Conservation (phyloP, 2,329 filamentous ascomycete species). For the Periconia sp. region DNA sequence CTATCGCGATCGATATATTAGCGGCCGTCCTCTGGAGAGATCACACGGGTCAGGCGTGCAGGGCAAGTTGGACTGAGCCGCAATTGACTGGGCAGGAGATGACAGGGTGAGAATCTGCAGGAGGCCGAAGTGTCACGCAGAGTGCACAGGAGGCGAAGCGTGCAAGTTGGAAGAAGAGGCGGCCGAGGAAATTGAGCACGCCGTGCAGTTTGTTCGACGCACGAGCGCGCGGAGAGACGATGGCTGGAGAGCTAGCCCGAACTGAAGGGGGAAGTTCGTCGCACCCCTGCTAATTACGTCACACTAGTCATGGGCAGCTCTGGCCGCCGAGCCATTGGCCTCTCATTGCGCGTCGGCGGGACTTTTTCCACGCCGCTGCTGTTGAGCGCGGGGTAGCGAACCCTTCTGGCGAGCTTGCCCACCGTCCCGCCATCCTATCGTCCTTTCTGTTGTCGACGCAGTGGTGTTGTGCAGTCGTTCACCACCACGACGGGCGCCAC, state of each 20-base stretch:
- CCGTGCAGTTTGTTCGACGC: conserved; percentile 23
- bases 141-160: conserved; percentile 17
- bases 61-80: conserved; percentile 20
- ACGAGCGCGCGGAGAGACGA: conserved; percentile 25
- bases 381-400: too few relatives aligned
- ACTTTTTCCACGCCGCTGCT: too few relatives aligned
- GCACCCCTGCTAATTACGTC: conserved; percentile 25
- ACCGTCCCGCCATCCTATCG: too few relatives aligned
- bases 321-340: conserved; percentile 7
- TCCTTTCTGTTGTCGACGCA: too few relatives aligned
- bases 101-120: too few relatives aligned
- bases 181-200: conserved; percentile 13
- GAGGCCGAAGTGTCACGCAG: conserved; percentile 10
- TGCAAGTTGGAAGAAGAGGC: conserved; percentile 8
- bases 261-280: too few relatives aligned
- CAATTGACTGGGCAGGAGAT: too few relatives aligned
- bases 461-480: not conserved
- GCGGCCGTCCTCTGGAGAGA: not conserved
- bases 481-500: conserved; percentile 6
- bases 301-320: too few relatives aligned
- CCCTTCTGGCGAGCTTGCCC: too few relatives aligned
- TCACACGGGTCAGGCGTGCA: conserved; percentile 19
- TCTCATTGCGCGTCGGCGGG: conserved; percentile 9
- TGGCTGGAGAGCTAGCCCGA: conserved; percentile 23
- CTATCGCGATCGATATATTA: not conserved